Evolutionary conservation across 2,329 filamentous ascomycete species (phyloP).

Genomic region (Venturia asperata): DNA sequence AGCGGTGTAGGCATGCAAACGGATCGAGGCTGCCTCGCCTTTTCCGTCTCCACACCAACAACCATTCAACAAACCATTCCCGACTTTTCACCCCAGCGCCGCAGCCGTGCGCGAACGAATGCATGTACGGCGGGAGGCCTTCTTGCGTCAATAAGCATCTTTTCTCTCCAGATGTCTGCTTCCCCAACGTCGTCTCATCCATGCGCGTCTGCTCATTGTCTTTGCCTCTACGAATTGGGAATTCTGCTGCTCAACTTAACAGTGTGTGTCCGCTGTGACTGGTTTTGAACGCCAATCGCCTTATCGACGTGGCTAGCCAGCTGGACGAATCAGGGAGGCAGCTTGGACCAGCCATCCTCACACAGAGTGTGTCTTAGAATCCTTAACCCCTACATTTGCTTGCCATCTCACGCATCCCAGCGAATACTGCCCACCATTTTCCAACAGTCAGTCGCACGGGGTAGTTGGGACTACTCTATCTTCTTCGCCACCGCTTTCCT

Average conservation of each 20-base stretch:
- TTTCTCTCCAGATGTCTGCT: background rate
- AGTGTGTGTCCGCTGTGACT: background rate
- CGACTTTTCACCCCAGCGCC: background rate
- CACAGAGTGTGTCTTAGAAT: slow-evolving; percentile 4
- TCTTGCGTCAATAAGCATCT: background rate
- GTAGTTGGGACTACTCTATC: background rate
- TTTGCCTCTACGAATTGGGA: background rate
- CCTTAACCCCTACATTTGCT: slow-evolving; percentile 4
- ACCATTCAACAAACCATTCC: background rate
- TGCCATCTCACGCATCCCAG: background rate
- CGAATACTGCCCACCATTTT: background rate
- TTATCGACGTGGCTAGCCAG: slow-evolving; percentile 5
- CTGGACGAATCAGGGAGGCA: slow-evolving; percentile 2
- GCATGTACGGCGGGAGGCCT: slow-evolving; percentile 5
- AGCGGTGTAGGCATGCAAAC: background rate
- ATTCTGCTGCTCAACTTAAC: background rate
- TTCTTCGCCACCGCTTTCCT: background rate
- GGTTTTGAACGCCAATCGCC: slow-evolving; percentile 8
- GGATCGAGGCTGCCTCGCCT: background rate
- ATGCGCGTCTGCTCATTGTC: background rate
- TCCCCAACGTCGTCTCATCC: background rate
- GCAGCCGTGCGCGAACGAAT: background rate
- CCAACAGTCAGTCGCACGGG: background rate
- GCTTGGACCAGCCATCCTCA: slow-evolving; percentile 12
- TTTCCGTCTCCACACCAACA: background rate